A percentile compares a stretch with the other conserved stretches of the same genome.
Evolutionary conservation across 305 asterid species (phyloP).

Genomic region (Fraxinus floribunda): DNA sequence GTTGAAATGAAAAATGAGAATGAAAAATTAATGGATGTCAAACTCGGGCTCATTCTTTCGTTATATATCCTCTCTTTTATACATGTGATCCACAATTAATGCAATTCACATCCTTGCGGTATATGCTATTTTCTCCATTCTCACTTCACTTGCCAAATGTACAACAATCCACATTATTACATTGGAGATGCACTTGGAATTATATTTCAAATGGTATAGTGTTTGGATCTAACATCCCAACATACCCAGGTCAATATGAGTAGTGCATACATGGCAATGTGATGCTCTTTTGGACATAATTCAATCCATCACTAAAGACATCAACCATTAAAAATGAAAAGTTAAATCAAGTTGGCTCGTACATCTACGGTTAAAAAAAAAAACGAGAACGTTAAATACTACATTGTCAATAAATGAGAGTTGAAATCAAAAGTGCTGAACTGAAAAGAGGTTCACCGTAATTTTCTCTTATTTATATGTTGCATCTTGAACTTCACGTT

Average conservation of each 20-base stretch:
- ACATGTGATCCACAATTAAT: too few relatives aligned
- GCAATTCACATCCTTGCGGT: too few relatives aligned
- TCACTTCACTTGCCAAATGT: not conserved
- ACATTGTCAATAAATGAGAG: not conserved
- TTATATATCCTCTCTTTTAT: too few relatives aligned
- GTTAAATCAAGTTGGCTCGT: too few relatives aligned
- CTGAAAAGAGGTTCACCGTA: not conserved
- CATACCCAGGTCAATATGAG: not conserved
- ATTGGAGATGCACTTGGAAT: not conserved
- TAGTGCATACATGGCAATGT: not conserved
- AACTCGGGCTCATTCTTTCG: too few relatives aligned
- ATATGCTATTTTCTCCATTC: not conserved
- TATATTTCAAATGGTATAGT: not conserved
- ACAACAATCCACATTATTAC: too few relatives aligned
- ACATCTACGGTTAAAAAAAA: too few relatives aligned
- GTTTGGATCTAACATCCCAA: not conserved
- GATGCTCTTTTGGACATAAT: not conserved
- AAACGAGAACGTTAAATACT: too few relatives aligned
- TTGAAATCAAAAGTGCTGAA: not conserved
- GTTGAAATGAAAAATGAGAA: too few relatives aligned
- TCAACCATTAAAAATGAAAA: too few relatives aligned
- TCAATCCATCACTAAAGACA: not conserved
- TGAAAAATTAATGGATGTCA: too few relatives aligned
- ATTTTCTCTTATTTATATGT: not conserved
- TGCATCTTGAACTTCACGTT: not conserved